Percentiles rank a stretch among this genome's conserved stretches.
These are phyloP conservation scores for Aspergillus fumigatiaffinis DNA, from an alignment of 2,329 filamentous ascomycete species.

Conservation along the genomic window DNA sequence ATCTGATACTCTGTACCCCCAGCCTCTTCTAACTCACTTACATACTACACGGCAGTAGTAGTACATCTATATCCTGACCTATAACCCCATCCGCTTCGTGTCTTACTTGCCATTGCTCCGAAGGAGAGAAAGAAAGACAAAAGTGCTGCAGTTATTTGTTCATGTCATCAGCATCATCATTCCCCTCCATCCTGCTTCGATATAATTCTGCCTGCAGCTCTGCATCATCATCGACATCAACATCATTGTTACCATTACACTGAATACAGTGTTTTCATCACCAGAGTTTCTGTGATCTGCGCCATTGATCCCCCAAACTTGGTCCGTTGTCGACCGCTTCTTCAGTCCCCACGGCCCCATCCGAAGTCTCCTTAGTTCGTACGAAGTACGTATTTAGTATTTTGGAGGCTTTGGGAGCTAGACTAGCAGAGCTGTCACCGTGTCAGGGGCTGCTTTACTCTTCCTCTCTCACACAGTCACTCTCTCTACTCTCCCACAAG, in stretches of 20 bases:
- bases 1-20: not conserved
- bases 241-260: conserved; percentile 6
- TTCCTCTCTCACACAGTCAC: conserved; percentile 15
- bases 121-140: not conserved
- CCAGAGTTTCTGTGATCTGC: conserved; percentile 16
- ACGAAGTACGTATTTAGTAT: not conserved
- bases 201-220: not conserved
- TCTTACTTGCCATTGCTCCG: conserved; percentile 1
- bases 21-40: not conserved
- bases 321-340: conserved; percentile 23
- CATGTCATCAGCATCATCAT: conserved; percentile 13
- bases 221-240: not conserved
- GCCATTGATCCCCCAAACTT: conserved; percentile 14
- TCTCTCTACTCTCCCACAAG: not conserved
- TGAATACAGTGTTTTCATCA: not conserved
- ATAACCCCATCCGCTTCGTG: conserved; percentile 1
- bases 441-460: conserved; percentile 30
- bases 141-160: conserved; percentile 3
- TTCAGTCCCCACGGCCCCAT: conserved; percentile 25
- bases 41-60: not conserved
- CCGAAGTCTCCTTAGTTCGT: conserved; percentile 19
- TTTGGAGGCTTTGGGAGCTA: conserved; percentile 9
- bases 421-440: conserved; percentile 33
- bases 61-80: not conserved
- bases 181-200: conserved; percentile 9